Conservation (phyloP, 2,329 filamentous ascomycete genomes). For the Penicillium sclerotigenum region DNA sequence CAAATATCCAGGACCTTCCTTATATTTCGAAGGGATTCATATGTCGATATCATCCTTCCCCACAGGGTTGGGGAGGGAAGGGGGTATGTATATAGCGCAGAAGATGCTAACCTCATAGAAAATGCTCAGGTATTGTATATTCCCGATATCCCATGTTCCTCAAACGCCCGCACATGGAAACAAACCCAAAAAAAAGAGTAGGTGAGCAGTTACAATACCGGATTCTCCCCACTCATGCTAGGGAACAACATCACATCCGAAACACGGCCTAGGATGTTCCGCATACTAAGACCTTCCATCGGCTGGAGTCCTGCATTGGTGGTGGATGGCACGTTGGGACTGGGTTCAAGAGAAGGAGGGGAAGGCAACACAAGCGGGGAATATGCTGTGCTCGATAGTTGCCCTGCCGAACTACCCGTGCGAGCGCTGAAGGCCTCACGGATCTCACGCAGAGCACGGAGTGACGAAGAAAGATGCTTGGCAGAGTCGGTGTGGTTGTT, state of each 20-base stretch:
- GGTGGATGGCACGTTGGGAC: slow-evolving; percentile 1
- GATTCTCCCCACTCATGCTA: slow-evolving; percentile 23
- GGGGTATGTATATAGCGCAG: not conserved
- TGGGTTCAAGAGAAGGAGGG: slow-evolving; percentile 12
- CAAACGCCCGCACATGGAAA: not conserved
- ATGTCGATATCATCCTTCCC: not conserved
- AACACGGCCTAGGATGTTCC: slow-evolving; percentile 33
- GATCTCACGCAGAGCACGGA: slow-evolving; percentile 33
- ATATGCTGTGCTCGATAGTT: slow-evolving; percentile 1
- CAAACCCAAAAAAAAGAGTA: not conserved
- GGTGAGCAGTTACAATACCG: not conserved
- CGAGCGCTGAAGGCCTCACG: slow-evolving; percentile 27
- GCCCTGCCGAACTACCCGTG: slow-evolving; percentile 1
- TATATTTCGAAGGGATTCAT: not conserved
- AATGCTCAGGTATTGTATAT: not conserved
- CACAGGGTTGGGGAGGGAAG: not conserved
- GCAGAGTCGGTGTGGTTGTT: slow-evolving; percentile 35
- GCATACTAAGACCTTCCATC: slow-evolving; percentile 28
- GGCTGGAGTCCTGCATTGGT: not conserved
- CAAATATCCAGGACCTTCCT: not conserved
- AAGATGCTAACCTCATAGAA: not conserved
- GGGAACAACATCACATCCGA: slow-evolving; percentile 39
- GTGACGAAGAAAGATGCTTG: slow-evolving; percentile 33
- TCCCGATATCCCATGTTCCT: not conserved
- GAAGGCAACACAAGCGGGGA: slow-evolving; percentile 16